Evolutionary conservation across 2,329 filamentous ascomycete species (phyloP), one percentile per base, ranked within the genome.

Genomic region (Pseudogymnoascus sp.): DNA sequence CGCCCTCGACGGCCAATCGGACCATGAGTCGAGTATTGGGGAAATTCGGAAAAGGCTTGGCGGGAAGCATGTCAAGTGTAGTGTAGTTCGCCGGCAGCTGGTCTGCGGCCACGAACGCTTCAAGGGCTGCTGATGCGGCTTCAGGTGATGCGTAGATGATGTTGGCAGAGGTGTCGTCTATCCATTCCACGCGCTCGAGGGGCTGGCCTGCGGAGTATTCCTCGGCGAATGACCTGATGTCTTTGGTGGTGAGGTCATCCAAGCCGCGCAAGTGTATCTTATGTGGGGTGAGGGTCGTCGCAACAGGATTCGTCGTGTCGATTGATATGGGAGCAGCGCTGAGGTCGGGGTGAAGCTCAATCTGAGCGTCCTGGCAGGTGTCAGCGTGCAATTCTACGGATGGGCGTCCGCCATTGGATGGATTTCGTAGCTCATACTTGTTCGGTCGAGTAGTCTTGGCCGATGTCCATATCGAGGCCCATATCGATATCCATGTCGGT

Each of bases 81-180:
- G 58, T 36, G 18, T 36, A 13, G 21, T 21, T 10, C 1, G 80
- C 71, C 5, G 87, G 82, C 36, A 87, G 75, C 37, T 81, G 79
- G 13, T 35, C 74, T 15, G 82, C 73, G 15, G 76, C 75, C 62
- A 80, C 76, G 29, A 88, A 77, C 5, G 82, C 78, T 27, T 76
- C 69, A 18, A 88, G 74, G 15, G 84, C 85, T 55, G 83, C 79
- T 15, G 78, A 75, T 1, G 84, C 84, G 5, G 73, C 71, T 25
- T 74, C 71, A 12, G 84, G 78, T 5, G 80, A 80, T 39, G 76
- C 78, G 76, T 94, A 97, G 60, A 96, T 75, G 60, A 97, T 79
- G 72, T 97, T 97, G 65, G 91, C 90, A 0, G 91, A 93, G 5
- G 85, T 87, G 74, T 99, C 94, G 73, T 97, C 90, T 67, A 99